Percentiles rank a stretch among this genome's conserved stretches.
phyloP scores from a whole-genome alignment of 2,329 filamentous ascomycete genomes.

The Scytalidium lignicola region DNA sequence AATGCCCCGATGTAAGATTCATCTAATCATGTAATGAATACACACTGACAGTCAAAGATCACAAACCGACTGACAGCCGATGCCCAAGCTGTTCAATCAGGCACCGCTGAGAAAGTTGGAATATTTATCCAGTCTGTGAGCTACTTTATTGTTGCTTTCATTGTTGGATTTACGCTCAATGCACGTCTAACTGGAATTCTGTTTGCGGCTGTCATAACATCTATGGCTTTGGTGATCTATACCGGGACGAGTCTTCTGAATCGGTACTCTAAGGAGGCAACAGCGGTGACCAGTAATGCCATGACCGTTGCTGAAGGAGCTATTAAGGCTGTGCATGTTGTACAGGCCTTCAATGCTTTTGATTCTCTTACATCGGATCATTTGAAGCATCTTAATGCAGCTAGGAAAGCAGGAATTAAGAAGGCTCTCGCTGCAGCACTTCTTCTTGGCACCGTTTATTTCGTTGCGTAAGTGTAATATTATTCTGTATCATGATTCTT shows the following conservation, averaged over 20 bases:
- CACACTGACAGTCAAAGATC: slow-evolving; percentile 46
- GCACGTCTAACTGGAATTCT: slow-evolving; percentile 50
- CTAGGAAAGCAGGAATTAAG: slow-evolving; percentile 39
- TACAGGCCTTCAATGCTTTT: slow-evolving; percentile 47
- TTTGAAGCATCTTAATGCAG: slow-evolving; percentile 35
- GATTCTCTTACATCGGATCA: slow-evolving; percentile 44
- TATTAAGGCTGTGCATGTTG: slow-evolving; percentile 44
- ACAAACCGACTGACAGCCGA: slow-evolving; percentile 50
- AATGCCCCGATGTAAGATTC: slow-evolving; percentile 41
- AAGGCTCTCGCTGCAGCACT: slow-evolving; percentile 44
- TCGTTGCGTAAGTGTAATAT: slow-evolving; percentile 44
- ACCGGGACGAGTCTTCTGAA: slow-evolving; percentile 39
- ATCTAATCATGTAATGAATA: background rate
- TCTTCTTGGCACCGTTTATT: slow-evolving; percentile 49
- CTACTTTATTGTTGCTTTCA: slow-evolving; percentile 54
- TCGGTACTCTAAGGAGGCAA: slow-evolving; percentile 36
- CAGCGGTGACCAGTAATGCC: slow-evolving; percentile 41
- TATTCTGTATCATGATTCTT: background rate
- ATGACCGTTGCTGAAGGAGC: slow-evolving; percentile 47
- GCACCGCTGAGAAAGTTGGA: slow-evolving; percentile 56
- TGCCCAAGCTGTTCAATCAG: slow-evolving; percentile 51
- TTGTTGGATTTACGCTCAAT: slow-evolving; percentile 54
- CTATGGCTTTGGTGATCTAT: slow-evolving; percentile 42
- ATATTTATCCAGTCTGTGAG: slow-evolving; percentile 49
- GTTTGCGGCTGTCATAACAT: slow-evolving; percentile 42